Base-by-base conservation (phyloP, 441 rosid genomes). In the Populus trichocarpa region DNA sequence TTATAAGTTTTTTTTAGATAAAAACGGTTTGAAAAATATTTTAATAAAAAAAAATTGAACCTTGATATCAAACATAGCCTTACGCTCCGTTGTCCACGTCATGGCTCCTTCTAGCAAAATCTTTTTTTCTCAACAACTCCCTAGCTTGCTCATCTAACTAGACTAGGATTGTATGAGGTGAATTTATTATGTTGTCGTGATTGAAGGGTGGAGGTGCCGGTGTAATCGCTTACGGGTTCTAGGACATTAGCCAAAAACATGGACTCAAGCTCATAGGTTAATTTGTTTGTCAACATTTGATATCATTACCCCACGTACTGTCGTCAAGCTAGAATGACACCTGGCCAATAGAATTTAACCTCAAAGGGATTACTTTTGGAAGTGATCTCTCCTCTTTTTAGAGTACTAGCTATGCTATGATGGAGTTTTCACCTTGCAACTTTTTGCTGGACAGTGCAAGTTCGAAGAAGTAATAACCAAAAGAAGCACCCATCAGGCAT, bases 241-340 rank as follows among this genome's bases (percentile, higher is more conserved):
- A 76, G 78, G 79, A 81, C 74, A 26, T 26, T 26, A 78, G 78
- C 83, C 81, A 84, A 81, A 78, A 75, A 74, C 66, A 66, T 46
- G 74, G 83, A 22, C 33, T 75, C 77, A 70, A 65, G 53, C 77
- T 64, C 75, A 74, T 64, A 61, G 75, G 75, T 35, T 67, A 59
- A 53, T 78, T 57, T 35, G 46, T 42, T 78, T 82, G 87, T 86
- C 89, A 88, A 86, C 80, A 76, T 67, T 69, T 81, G 86, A 69
- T 40, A 86, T 86, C 75, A 88, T 88, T 82, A 79, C 63, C 74
- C 83, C 81, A 77, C 61, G 77, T 79, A 72, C 78, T 83, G 77
- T 76, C 80, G 70, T 88, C 84, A 78, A 82, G 79, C 78, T 80
- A 70, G 85, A 86, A 82, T 83, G 85, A 88, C 85, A 80, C 77